These are phyloP conservation scores for Boletus sp. DNA, from an alignment of 768 basidiomycete species.

Conservation along the genomic window DNA sequence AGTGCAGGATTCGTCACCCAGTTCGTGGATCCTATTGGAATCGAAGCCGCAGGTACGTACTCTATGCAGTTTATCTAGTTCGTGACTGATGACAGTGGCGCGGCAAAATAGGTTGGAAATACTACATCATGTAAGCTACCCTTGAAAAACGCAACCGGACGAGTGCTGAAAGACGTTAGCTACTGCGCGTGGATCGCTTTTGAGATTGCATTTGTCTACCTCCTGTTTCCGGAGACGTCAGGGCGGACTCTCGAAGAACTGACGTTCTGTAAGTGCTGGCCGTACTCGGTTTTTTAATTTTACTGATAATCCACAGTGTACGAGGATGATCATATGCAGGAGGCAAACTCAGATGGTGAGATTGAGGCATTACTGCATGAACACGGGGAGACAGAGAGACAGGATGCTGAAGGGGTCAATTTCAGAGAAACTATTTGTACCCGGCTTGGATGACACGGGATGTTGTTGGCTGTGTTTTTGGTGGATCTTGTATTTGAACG, in stretches of 20 bases:
- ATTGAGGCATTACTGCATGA: too few relatives aligned
- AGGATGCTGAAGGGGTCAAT: too few relatives aligned
- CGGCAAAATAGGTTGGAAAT: conserved; percentile 12
- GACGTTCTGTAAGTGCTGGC: conserved; percentile 16
- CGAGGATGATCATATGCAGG: too few relatives aligned
- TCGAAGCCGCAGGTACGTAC: conserved; percentile 7
- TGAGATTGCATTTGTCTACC: conserved; percentile 15
- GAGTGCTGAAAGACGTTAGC: conserved; percentile 1
- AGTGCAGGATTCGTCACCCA: conserved; percentile 20
- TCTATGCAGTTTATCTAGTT: not conserved
- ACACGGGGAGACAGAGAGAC: too few relatives aligned
- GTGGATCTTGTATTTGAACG: too few relatives aligned
- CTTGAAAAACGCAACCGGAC: accelerated
- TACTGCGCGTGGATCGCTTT: conserved; percentile 17
- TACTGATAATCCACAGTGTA: too few relatives aligned
- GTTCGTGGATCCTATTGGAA: conserved; percentile 19
- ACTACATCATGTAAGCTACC: conserved; percentile 11
- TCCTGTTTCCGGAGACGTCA: conserved; percentile 22
- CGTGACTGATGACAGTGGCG: not conserved
- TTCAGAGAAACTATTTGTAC: too few relatives aligned
- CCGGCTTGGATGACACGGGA: too few relatives aligned
- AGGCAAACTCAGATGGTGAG: too few relatives aligned
- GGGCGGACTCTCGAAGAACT: conserved; percentile 20
- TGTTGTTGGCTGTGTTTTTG: too few relatives aligned
- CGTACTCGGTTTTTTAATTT: too few relatives aligned